Conservation (phyloP, 2,329 filamentous ascomycete genomes). For the Whalleya microplaca region DNA sequence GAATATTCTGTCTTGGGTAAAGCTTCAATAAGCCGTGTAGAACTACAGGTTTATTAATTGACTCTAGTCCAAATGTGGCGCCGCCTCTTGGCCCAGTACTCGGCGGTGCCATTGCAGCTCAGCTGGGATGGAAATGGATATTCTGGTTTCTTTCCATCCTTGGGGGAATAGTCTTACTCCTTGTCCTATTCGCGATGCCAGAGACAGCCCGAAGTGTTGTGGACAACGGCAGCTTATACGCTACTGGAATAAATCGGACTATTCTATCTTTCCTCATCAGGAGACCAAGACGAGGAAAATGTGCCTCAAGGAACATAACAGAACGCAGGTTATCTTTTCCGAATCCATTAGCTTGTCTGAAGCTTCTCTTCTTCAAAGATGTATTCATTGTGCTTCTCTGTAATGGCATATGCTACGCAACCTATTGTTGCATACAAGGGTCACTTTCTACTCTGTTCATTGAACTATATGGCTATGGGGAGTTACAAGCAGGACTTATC, state of each 20-base stretch:
- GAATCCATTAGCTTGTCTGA: constrained; percentile 21
- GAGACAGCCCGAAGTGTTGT: constrained; percentile 29
- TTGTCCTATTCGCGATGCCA: constrained; percentile 45
- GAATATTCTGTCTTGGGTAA: constrained; percentile 40
- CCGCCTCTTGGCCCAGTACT: constrained; percentile 45
- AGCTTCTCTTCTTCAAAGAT: constrained; percentile 10
- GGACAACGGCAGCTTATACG: constrained; percentile 15
- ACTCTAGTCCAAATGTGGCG: constrained; percentile 38
- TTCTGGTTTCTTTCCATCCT: constrained; percentile 53
- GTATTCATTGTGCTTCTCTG: constrained; percentile 19
- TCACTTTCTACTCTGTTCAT: constrained; percentile 29
- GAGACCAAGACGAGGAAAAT: not conserved
- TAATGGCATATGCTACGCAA: constrained; percentile 31
- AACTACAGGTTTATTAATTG: not conserved
- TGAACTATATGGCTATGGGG: constrained; percentile 23
- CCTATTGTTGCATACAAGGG: constrained; percentile 26
- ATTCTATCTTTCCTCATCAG: constrained; percentile 1
- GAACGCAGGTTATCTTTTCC: constrained; percentile 4
- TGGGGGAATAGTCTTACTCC: constrained; percentile 37
- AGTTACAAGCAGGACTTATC: constrained; percentile 24
- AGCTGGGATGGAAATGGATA: constrained; percentile 50
- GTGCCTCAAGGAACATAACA: not conserved
- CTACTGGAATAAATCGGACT: constrained; percentile 14
- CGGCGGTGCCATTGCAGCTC: constrained; percentile 50
- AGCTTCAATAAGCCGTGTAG: no score